Percentiles rank a stretch among this genome's conserved stretches.
These are phyloP conservation scores for Aspergillus diversus DNA, from an alignment of 495 filamentous ascomycete species.

Conservation along the genomic window DNA sequence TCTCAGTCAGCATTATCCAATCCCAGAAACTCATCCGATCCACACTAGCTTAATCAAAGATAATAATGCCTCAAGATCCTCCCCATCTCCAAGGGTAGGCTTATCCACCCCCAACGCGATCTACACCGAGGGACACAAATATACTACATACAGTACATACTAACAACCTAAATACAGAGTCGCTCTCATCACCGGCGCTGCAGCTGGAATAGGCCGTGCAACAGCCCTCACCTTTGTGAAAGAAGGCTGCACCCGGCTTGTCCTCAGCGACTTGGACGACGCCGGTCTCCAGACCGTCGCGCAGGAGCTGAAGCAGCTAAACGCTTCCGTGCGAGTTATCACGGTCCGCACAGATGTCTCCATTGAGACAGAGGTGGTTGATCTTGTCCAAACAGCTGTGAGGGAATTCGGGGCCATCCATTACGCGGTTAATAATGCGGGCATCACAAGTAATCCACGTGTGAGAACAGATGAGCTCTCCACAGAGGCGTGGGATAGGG, in stretches of 20 bases:
- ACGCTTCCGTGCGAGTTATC: neutral
- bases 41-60: neutral
- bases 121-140: too few species aligned
- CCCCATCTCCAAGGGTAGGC: neutral
- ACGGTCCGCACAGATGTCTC: constrained; percentile 1
- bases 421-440: constrained; percentile 10
- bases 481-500: neutral
- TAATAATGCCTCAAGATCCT: neutral
- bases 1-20: too few species aligned
- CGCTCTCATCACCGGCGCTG: constrained; percentile 17
- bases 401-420: neutral
- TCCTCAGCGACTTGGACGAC: constrained; percentile 13
- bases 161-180: neutral
- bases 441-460: constrained; percentile 7
- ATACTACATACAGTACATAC: neutral
- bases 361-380: neutral
- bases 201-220: constrained; percentile 12
- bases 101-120: too few species aligned
- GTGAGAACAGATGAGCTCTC: neutral
- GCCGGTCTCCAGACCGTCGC: neutral
- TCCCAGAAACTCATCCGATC: too few species aligned
- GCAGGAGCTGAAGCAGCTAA: neutral
- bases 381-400: neutral
- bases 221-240: constrained; percentile 5
- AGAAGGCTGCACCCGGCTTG: constrained; percentile 10